phyloP scores from a whole-genome alignment of 352 stramenopile genomes.

The Globisporangium acanthophoron region DNA sequence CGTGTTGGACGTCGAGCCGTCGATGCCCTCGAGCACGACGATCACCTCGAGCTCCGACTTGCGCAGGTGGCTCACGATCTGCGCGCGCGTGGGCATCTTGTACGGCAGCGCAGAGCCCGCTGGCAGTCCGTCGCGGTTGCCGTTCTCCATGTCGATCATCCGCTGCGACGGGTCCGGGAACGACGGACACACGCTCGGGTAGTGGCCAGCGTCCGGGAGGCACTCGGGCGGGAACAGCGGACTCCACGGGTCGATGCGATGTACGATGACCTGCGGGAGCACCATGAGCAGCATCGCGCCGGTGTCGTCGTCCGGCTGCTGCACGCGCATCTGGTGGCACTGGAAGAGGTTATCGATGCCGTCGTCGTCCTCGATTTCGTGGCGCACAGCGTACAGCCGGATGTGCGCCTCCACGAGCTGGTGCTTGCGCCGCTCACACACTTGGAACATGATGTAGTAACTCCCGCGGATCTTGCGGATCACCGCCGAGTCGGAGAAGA shows the following conservation, averaged over 20 bases:
- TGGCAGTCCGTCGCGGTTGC: conserved; percentile 61
- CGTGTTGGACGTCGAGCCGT: conserved; percentile 82
- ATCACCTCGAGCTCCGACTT: conserved; percentile 74
- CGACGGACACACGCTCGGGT: conserved; percentile 43
- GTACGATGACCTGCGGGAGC: conserved; percentile 73
- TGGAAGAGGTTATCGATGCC: conserved; percentile 61
- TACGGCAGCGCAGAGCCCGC: conserved; percentile 18
- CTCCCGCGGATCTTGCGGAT: conserved; percentile 88
- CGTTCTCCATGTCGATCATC: conserved; percentile 77
- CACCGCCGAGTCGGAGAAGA: conserved; percentile 81
- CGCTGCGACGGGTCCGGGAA: conserved; percentile 76
- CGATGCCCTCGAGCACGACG: conserved; percentile 78
- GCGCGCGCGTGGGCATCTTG: conserved; percentile 57
- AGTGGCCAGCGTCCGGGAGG: conserved; percentile 33
- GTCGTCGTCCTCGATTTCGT: conserved; percentile 52
- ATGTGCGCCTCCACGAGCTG: conserved; percentile 86
- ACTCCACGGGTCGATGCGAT: conserved; percentile 84
- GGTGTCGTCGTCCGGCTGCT: conserved; percentile 82
- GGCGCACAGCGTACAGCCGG: conserved; percentile 75
- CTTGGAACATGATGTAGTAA: conserved; percentile 91
- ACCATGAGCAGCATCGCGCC: conserved; percentile 81
- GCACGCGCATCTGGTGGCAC: conserved; percentile 83
- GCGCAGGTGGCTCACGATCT: conserved; percentile 68
- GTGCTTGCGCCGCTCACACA: conserved; percentile 86
- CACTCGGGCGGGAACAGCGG: conserved; percentile 79